Evolutionary conservation across 1,284 basidiomycete species (phyloP), one percentile per base, ranked within the genome.

Genomic region (Phenoliferia sp.): DNA sequence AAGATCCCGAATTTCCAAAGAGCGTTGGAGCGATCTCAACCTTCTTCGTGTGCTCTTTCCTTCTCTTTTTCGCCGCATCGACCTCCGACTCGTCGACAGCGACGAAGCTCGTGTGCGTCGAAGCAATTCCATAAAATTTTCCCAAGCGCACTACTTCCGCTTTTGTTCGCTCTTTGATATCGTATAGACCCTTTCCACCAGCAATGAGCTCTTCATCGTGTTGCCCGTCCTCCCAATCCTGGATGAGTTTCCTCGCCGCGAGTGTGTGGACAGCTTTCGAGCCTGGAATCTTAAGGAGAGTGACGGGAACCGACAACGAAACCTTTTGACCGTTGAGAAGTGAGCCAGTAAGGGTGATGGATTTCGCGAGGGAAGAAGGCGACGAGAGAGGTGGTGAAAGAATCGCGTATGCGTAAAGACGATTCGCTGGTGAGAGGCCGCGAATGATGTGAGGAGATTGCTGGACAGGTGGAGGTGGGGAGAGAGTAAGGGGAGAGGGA

Each of bases 81-180:
- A 52, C 26, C 62, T 67, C 68, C n/a, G 44, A 54, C 44, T 77
- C 74, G 62, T 84, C 82, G 3, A 84, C 78, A 3, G 84, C 86
- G 33, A 88, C 78, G 67, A 87, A 87, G 0, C 85, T 85, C 0
- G 85, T 86, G 68, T 83, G 77, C 60, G 76, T 74, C 75, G 82
- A 86, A 0, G 79, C 81, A 35, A 87, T 79, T 67, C 84, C 82
- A 72, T 86, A 86, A 28, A 75, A 77, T 65, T 81, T 77, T 2
- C 85, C 86, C 3, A 87, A 78, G 19, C 80, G 77, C 31, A 85
- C 71, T 52, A 86, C 82, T 0, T 80, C 79, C 5, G 82, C 81
- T 73, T 79, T 84, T 26, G 78, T 78, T 32, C 81, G 74, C 34
- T 59, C 54, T 4, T n/a, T 7, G 44, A 22, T n/a, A 31, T 56